phyloP scores from a whole-genome alignment of 106 monocot genomes.

The Iris macrosiphon region DNA sequence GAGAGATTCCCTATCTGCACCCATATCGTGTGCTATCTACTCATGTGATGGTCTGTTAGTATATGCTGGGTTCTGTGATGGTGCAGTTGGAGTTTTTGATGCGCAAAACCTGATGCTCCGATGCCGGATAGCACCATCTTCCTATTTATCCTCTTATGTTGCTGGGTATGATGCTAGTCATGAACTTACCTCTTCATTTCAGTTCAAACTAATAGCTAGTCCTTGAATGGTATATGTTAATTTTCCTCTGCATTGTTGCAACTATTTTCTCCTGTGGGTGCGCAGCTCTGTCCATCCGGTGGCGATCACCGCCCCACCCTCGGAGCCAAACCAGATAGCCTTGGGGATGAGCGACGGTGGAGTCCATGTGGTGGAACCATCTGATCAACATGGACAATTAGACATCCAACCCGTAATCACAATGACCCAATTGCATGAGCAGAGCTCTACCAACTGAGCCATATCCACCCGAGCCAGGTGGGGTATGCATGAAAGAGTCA shows the following conservation, averaged over 20 bases:
- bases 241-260: no score
- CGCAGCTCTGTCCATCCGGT: conserved; percentile 40
- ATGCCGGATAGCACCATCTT: conserved; percentile 64
- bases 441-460: conserved; percentile 9
- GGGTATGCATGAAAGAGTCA: conserved; percentile 4
- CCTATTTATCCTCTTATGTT: conserved; percentile 50
- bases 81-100: conserved; percentile 89
- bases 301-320: conserved; percentile 73
- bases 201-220: no score
- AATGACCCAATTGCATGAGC: conserved; percentile 11
- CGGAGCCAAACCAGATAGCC: conserved; percentile 77
- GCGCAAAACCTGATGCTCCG: conserved; percentile 58
- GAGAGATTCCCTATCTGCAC: conserved; percentile 62
- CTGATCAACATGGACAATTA: conserved; percentile 23
- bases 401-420: conserved; percentile 7
- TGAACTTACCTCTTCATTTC: no score
- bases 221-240: no score
- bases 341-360: conserved; percentile 85
- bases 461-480: conserved; percentile 3
- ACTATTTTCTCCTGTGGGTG: no score
- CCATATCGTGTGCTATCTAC: conserved; percentile 79
- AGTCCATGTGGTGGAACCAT: conserved; percentile 81
- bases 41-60: conserved; percentile 80
- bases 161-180: no score
- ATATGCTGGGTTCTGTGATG: conserved; percentile 87